Base-by-base conservation (phyloP, 2,329 filamentous ascomycete genomes). In the Aspergillus carbonarius region DNA sequence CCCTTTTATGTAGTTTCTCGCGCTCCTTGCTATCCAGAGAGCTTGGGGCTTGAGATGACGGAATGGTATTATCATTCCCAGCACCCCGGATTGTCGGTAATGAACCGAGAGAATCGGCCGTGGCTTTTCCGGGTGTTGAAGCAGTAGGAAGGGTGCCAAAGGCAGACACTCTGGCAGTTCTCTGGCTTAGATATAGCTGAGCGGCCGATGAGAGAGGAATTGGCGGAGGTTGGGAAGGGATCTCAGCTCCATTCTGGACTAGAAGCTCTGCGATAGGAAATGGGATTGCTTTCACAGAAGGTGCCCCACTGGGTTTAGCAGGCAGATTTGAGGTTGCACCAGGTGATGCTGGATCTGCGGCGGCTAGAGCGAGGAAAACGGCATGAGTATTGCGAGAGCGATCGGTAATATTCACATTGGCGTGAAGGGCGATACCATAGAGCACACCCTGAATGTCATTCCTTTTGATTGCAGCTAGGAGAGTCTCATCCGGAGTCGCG, bases 401-500 rank as follows among this genome's bases (percentile, higher is more conserved):
- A 73, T 99, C 95, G 5, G 87, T 81, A 3, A 88, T 85, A 69
- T 99, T 99, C 13, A 93, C 91, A 69, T 93, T 96, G 13, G 91
- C 95, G 61, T 85, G 85, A 32, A 97, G 82, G 1, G 95, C 92
- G 48, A 99, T 82, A 3, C 91, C 93, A 69, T 97, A 96, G 25
- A 99, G 85, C 23, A 97, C 92, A 63, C 92, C 90, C 70, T 95
- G 90, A 56, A 99, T 91, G 71, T 99, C 93, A 74, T 97, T 97
- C 76, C 88, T 92, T 82, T 98, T 99, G 73, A 98, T 93, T 9
- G 91, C 93, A 5, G 93, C 92, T 39, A 99, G 80, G 5, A 99
- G 83, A 0, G 91, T 93, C 68, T 99, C 95, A 61, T 98, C 92
- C 0, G 93, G 81, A 0, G 88, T 91, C 2, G 83, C 81, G 72